These are phyloP conservation scores for Sclerotinia subarctica DNA, from an alignment of 2,329 filamentous ascomycete genomes.

Conservation along the genomic window DNA sequence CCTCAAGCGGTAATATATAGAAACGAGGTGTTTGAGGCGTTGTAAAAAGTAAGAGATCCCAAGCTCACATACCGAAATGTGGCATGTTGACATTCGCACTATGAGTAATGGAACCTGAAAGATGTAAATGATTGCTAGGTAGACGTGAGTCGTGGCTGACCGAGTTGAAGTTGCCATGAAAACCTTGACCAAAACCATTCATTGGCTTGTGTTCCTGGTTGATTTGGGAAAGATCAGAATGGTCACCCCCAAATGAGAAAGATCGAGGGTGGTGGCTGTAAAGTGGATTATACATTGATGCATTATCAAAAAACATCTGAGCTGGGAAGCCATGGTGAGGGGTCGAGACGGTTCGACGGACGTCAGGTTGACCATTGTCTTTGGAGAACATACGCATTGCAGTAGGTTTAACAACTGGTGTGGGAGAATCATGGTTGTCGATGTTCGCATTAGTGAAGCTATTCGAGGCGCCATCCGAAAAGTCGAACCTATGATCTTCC, in stretches of 20 bases:
- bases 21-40: not conserved
- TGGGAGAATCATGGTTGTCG: constrained; percentile 30
- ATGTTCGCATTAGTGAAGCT: constrained; percentile 23
- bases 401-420: constrained; percentile 29
- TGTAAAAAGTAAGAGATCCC: constrained; percentile 9
- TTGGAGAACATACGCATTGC: constrained; percentile 29
- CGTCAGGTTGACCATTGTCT: constrained; percentile 30
- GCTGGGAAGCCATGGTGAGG: constrained; percentile 31
- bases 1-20: not conserved
- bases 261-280: constrained; percentile 32
- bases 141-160: constrained; percentile 17
- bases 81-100: constrained; percentile 18
- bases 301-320: constrained; percentile 32
- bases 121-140: constrained; percentile 12
- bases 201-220: constrained; percentile 6
- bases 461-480: constrained; percentile 30
- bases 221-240: constrained; percentile 5
- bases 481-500: constrained; percentile 37
- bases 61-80: constrained; percentile 25
- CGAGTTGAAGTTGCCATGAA: constrained; percentile 27
- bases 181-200: constrained; percentile 20
- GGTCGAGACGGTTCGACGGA: constrained; percentile 26
- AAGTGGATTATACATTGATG: constrained; percentile 33
- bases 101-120: constrained; percentile 16
- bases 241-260: constrained; percentile 25